Percentiles rank a stretch among this genome's conserved stretches.
These are phyloP conservation scores for Copromyces sp. DNA, from an alignment of 495 filamentous ascomycete genomes.

Conservation along the genomic window DNA sequence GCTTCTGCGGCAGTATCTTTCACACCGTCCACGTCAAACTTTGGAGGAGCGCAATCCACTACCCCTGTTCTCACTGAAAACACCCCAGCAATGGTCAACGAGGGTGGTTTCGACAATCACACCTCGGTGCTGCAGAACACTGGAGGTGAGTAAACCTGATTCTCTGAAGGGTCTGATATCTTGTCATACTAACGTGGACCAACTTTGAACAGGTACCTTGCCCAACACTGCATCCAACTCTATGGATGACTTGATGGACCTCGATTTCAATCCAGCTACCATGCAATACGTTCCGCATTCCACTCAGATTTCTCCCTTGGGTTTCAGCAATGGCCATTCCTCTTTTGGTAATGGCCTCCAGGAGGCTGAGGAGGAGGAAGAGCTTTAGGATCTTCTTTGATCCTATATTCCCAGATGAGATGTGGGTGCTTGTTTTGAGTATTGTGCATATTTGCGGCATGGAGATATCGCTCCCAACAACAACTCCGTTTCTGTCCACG, in stretches of 20 bases:
- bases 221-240: background rate
- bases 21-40: background rate
- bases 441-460: background rate
- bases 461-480: background rate
- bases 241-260: background rate
- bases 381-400: background rate
- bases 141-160: background rate
- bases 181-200: background rate
- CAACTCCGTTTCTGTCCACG: no score
- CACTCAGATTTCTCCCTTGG: background rate
- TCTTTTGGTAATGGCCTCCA: background rate
- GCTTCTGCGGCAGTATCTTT: background rate
- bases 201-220: background rate
- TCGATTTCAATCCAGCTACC: background rate
- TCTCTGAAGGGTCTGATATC: background rate
- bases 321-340: background rate
- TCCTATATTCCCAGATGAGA: background rate
- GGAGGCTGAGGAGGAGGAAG: background rate
- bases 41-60: background rate
- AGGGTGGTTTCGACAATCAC: background rate
- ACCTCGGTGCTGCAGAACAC: background rate
- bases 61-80: background rate
- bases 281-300: background rate
- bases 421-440: background rate
- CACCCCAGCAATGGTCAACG: background rate